Evolutionary conservation across 257 asterid genomes (phyloP), one percentile per base, ranked within the genome.

Genomic region (Jacaranda mimosifolia): DNA sequence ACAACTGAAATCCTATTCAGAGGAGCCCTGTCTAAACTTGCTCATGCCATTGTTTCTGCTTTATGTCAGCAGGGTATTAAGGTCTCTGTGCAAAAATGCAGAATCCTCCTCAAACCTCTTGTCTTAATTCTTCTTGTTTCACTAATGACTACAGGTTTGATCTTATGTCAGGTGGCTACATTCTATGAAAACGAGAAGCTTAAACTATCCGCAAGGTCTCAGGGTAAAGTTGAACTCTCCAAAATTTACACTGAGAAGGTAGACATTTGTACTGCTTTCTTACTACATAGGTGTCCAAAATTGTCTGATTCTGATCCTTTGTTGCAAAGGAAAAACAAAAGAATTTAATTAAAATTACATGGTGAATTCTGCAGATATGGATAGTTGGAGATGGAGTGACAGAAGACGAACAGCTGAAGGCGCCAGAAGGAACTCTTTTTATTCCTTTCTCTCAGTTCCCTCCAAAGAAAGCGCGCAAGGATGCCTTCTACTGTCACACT

Each of bases 361-460:
- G 4, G 36, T 40, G 36, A 15, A 43, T 21, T 7, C 65, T 68
- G 78, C 56, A 93, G 98, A 68, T 80, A 51, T 94, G 98, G 98
- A 40, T 94, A 77, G 88, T 94, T 73, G 98, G 97, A 76, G 97
- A 93, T 52, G 96, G 89, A 39, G 21, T 88, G 55, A 80, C 83
- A 0, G 83, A 85, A 72, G 90, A 90, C 13, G 96, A 93, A 66
- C 93, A 88, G 21, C 17, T 72, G 12, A 86, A 79, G 80, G 98
- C 98, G 45, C 86, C 88, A 40, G 87, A 87, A 78, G 92, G 96
- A 59, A 85, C 94, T 40, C 3, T 88, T 11, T 90, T 93, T 79
- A 87, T 91, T 58, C 96, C 96, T 5, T 89, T 80, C 82, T 89
- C 96, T 1, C 88, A 81, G 21, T 87, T 88, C 77, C 97, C 97